Evolutionary conservation across 345 rosid genomes (phyloP), one percentile per base, ranked within the genome.

Genomic region (Linum usitatissimum): DNA sequence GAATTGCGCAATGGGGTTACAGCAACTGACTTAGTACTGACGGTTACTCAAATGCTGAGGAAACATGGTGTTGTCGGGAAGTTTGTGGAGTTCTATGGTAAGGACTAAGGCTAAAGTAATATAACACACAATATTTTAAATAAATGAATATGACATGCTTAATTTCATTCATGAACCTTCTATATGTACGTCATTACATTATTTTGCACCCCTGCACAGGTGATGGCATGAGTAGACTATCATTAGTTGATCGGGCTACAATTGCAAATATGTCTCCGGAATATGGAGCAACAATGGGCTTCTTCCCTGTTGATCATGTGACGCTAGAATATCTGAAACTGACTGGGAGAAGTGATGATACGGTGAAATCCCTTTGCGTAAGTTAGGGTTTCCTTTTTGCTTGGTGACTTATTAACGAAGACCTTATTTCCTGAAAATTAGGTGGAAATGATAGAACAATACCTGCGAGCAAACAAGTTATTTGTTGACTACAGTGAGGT

Each of bases 11-110:
- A 87, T 59, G 97, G 95, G 30, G 91, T 90, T 61, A 90, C 95
- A n/a, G 97, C 97, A 20, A 90, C 97, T 58, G 95, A 90, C 68
- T 77, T 90, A 71, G 97, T 90, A 71, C 76, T 90, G 75, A 87
- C 93, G 3, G 93, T 84, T 60, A 87, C 97, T 14, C 97, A 86
- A 69, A 84, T 87, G 68, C 70, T 90, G 71, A 79, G 93, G 78
- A 87, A 87, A 78, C 89, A 87, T 74, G 97, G 93, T 54, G 76
- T 64, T 18, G 76, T 73, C 60, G 72, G 72, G 38, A 73, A 73
- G 30, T 73, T 73, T 64, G 76, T 73, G 15, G 76, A 73, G 76
- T 73, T 73, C 36, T 68, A 73, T 18, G 76, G 72, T 73, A 64
- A 67, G 30, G 28, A 48, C 31, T 68, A 64, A 67, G 30, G 28